Evolutionary conservation across 768 basidiomycete genomes (phyloP).

Genomic region (Russula ochroleuca): DNA sequence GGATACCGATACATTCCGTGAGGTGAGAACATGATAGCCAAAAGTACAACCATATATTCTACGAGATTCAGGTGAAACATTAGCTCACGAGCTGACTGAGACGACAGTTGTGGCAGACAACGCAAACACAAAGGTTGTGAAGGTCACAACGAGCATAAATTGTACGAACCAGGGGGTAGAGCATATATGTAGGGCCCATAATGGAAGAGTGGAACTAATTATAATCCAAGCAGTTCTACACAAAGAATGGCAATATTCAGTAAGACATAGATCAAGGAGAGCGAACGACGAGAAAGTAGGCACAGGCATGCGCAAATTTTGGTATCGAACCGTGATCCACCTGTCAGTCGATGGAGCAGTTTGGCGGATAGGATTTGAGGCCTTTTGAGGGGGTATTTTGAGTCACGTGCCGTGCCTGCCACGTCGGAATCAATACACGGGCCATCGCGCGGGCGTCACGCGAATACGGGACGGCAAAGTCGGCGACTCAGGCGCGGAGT

Average conservation of each 20-base stretch:
- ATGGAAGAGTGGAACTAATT: not conserved
- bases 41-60: conserved; percentile 22
- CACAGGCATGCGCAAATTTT: conserved; percentile 10
- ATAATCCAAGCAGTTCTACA: conserved; percentile 21
- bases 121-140: too few relatives aligned
- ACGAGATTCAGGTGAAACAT: conserved; percentile 13
- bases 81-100: conserved; percentile 10
- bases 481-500: conserved; percentile 19
- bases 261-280: conserved; percentile 8
- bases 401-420: not conserved
- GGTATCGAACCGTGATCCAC: conserved; percentile 16
- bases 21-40: conserved; percentile 25
- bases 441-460: conserved; percentile 18
- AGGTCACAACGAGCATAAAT: conserved; percentile 9
- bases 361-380: not conserved
- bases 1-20: conserved; percentile 66
- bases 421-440: conserved; percentile 13
- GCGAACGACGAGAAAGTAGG: conserved; percentile 11
- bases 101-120: conserved; percentile 13
- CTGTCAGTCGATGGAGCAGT: conserved; percentile 9
- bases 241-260: conserved; percentile 23
- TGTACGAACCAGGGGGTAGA: conserved; percentile 9
- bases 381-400: conserved; percentile 6
- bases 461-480: conserved; percentile 14
- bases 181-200: not conserved